Conservation (phyloP, 2,329 filamentous ascomycete species). For the Pestalotiopsis sp. region DNA sequence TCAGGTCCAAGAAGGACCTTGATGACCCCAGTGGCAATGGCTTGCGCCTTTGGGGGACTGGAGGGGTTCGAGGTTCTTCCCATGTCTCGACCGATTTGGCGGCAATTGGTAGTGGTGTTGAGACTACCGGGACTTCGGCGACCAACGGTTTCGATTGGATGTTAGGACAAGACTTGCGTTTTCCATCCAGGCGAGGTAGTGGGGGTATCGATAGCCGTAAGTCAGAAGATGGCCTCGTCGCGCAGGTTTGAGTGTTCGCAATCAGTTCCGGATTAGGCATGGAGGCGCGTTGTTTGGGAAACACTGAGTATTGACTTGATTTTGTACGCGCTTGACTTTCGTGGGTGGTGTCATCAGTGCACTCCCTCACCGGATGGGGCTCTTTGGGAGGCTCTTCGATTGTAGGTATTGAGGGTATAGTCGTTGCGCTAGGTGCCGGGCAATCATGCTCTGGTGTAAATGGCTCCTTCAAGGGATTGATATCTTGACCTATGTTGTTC, state of each 20-base stretch:
- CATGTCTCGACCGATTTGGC: not conserved
- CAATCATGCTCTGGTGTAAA: not conserved
- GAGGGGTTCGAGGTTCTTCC: not conserved
- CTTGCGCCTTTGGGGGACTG: not conserved
- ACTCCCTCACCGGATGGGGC: not conserved
- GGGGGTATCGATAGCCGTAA: not conserved
- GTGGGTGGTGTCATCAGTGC: not conserved
- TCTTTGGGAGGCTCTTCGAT: not conserved
- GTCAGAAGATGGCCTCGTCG: too few relatives aligned
- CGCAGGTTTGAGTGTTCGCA: not conserved
- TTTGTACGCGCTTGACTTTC: not conserved
- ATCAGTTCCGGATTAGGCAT: not conserved
- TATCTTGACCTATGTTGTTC: not conserved
- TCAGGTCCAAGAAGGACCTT: not conserved
- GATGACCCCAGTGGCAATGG: not conserved
- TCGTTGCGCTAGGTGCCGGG: not conserved
- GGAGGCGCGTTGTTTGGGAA: not conserved
- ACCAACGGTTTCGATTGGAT: not conserved
- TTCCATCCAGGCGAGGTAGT: not conserved
- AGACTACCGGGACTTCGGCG: not conserved
- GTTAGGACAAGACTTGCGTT: not conserved
- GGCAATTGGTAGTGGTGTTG: not conserved
- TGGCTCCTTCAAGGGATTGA: not conserved
- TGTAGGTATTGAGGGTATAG: not conserved
- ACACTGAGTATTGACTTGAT: not conserved